Conservation (phyloP, 306 rosid genomes). For the Cicer cuneatum region DNA sequence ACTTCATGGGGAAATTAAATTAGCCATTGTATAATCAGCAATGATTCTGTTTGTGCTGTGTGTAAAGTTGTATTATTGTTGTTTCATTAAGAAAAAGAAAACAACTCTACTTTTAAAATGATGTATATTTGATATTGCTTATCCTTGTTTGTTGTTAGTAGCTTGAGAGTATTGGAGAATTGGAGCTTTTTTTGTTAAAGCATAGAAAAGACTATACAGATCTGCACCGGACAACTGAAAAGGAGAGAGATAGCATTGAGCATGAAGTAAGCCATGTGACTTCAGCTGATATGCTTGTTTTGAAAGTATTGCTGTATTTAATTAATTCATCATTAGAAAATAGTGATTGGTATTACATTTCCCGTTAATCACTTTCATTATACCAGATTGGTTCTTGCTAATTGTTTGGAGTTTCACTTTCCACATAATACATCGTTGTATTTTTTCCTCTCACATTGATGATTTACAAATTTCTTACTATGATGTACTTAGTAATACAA, state of each 20-base stretch:
- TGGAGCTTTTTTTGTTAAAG: slow-evolving; percentile 77
- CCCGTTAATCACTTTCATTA: not conserved
- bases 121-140: slow-evolving; percentile 25
- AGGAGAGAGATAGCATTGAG: slow-evolving; percentile 96
- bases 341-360: slow-evolving; percentile 29
- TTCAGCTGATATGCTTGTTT: slow-evolving; percentile 34
- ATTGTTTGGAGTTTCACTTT: slow-evolving; percentile 35
- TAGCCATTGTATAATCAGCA: not conserved
- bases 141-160: slow-evolving; percentile 46
- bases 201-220: slow-evolving; percentile 94
- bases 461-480: slow-evolving; percentile 6
- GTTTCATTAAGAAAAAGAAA: slow-evolving; percentile 18
- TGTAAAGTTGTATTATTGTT: slow-evolving; percentile 4
- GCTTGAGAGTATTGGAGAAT: slow-evolving; percentile 86
- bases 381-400: slow-evolving; percentile 8
- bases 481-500: slow-evolving; percentile 11
- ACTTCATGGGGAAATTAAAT: not conserved
- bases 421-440: not conserved
- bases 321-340: slow-evolving; percentile 28
- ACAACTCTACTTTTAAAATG: slow-evolving; percentile 4
- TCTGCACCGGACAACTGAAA: slow-evolving; percentile 88
- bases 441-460: slow-evolving; percentile 3
- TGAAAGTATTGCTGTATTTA: slow-evolving; percentile 31
- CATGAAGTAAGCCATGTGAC: slow-evolving; percentile 73
- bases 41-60: slow-evolving; percentile 18